These are phyloP conservation scores for Phytomonas serpens DNA, from an alignment of 208 protist genomes.

Conservation along the genomic window DNA sequence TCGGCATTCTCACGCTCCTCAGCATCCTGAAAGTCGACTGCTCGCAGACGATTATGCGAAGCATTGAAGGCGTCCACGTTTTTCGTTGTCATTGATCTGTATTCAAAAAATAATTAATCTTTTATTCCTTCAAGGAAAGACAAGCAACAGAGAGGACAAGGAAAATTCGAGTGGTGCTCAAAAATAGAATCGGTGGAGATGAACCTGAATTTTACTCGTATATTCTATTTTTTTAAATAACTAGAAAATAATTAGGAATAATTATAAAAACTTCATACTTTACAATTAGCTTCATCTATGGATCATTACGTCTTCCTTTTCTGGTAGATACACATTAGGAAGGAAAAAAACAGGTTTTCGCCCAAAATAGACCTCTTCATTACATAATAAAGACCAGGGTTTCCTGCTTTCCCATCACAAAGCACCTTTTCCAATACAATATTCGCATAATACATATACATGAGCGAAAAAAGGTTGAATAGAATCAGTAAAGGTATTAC, in stretches of 20 bases:
- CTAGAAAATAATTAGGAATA: neutral
- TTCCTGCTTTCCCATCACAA: neutral
- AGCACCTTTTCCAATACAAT: neutral
- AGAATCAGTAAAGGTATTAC: neutral
- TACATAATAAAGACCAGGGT: too few species aligned
- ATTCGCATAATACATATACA: neutral
- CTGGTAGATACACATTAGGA: neutral
- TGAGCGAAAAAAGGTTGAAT: neutral
- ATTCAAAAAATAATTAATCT: neutral
- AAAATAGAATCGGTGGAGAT: conserved; percentile 8
- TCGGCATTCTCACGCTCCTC: conserved; percentile 67
- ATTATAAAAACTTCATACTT: neutral
- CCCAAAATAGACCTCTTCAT: too few species aligned
- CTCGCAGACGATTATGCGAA: conserved; percentile 52
- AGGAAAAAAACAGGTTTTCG: neutral
- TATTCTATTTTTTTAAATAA: neutral
- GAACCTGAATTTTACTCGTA: neutral
- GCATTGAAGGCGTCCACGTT: conserved; percentile 47
- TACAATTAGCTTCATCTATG: too few species aligned
- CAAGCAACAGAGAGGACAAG: neutral
- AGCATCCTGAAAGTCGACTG: conserved; percentile 50
- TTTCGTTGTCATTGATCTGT: conserved; percentile 26
- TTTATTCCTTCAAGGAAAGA: neutral
- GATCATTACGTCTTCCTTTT: neutral
- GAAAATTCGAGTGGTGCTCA: conserved; percentile 1